Base-by-base conservation (phyloP, 1,284 basidiomycete species). In the Cryptococcus maquisensis region DNA sequence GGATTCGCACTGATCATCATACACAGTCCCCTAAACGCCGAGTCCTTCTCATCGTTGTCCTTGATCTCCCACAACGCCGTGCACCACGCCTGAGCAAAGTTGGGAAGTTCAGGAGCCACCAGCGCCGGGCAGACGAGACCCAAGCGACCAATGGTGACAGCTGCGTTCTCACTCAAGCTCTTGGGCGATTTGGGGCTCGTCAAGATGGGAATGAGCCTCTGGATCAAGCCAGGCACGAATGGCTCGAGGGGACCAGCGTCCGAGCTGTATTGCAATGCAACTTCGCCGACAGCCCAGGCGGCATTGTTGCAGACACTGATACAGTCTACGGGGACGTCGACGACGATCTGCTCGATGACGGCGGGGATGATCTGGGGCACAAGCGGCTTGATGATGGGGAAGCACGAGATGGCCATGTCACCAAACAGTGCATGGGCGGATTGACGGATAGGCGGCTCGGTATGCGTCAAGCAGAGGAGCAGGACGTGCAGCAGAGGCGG, bases 1-100 rank as follows among this genome's bases (percentile, higher is more conserved):
- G 95, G 95, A 72, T 98, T 98, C 48, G 85, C 84, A 75, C 94
- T 89, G 61, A 98, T 92, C 57, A 98, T 86, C 52, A 91, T 91
- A 78, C 96, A 99, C 66, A 99, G 83, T 2, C 96, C 96, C 55
- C 93, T 82, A 83, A 98, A 99, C 5, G 96, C 96, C n/a, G 92
- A 96, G 71, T 98, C 96, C 79, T 98, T 99, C 79, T 99, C 96
- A 66, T 98, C 95, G 70, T 98, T 99, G 73, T 99, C 96, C 65
- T 96, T 88, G 74, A 98, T 98, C 75, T 98, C 96, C 77, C 94
- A 94, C 54, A 99, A 78, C 8, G 95, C 93, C 65, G 92, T 88
- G 76, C 95, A 98, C 96, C 96, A 99, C 10, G 88, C 86, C 73
- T 92, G 88, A 9, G 93, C 91, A 74, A 96, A 98, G 62, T 90